Conservation (phyloP, 2,329 filamentous ascomycete genomes). For the Fusarium beomiforme region DNA sequence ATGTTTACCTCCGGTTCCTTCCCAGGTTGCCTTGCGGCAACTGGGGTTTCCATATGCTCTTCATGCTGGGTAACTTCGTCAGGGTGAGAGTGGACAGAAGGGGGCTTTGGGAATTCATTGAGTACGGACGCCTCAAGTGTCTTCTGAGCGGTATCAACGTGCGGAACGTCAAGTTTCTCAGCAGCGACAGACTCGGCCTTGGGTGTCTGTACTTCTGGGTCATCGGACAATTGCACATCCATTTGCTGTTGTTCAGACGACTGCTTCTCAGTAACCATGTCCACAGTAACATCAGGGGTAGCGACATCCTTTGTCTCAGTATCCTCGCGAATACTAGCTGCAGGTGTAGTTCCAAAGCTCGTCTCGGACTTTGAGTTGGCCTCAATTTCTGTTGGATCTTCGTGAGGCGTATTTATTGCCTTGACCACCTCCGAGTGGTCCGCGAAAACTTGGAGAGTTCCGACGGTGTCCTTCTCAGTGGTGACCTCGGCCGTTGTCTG, state of each 20-base stretch:
- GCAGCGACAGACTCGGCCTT: conserved; percentile 1
- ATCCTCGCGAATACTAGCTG: conserved; percentile 23
- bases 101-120: conserved; percentile 33
- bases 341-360: conserved; percentile 20
- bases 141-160: not conserved
- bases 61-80: conserved; percentile 6
- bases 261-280: not conserved
- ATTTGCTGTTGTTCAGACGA: not conserved
- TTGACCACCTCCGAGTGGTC: conserved; percentile 28
- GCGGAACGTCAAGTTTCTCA: not conserved
- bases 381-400: conserved; percentile 17
- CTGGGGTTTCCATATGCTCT: not conserved
- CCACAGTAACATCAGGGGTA: not conserved
- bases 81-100: conserved; percentile 12
- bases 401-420: conserved; percentile 5
- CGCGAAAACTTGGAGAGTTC: conserved; percentile 4
- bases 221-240: not conserved
- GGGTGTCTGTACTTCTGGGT: conserved; percentile 19
- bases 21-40: not conserved
- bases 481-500: not conserved
- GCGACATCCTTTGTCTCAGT: not conserved
- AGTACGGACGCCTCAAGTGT: conserved; percentile 7
- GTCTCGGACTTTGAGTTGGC: conserved; percentile 34
- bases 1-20: not conserved
- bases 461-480: not conserved